Evolutionary conservation across 2,329 filamentous ascomycete species (phyloP).

Genomic region (Trichoderma semiorbis): DNA sequence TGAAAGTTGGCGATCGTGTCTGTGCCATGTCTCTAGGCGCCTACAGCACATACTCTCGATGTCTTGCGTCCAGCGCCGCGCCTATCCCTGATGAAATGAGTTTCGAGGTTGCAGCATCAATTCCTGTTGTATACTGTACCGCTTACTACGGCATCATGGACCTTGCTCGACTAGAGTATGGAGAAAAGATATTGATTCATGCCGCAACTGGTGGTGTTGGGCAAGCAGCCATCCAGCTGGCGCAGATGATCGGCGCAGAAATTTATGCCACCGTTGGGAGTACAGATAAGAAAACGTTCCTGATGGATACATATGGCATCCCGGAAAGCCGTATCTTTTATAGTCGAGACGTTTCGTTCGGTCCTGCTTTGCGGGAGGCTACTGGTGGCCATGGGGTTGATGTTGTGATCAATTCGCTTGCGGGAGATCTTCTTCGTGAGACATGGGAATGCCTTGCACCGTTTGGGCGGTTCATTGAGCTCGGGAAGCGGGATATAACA

Average conservation of each 20-base stretch:
- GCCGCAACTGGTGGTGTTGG: conserved; percentile 38
- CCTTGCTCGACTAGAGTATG: conserved; percentile 35
- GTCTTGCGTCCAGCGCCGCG: conserved; percentile 32
- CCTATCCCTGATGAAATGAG: conserved; percentile 37
- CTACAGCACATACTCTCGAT: conserved; percentile 34
- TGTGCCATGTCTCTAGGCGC: conserved; percentile 45
- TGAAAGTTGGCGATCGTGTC: conserved; percentile 71
- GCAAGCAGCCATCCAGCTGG: conserved; percentile 39
- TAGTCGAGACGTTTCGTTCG: conserved; percentile 27
- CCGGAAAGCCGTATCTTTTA: conserved; percentile 32
- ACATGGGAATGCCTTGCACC: conserved; percentile 43
- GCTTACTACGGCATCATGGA: conserved; percentile 40
- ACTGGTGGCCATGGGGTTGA: conserved; percentile 59
- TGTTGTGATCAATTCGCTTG: conserved; percentile 57
- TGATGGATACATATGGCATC: conserved; percentile 38
- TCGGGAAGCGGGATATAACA: conserved; percentile 38
- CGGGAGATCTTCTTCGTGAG: conserved; percentile 40
- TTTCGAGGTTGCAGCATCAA: conserved; percentile 37
- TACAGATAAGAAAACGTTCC: conserved; percentile 34
- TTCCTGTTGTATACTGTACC: conserved; percentile 41
- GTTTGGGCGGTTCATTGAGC: conserved; percentile 46
- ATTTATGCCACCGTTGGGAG: conserved; percentile 43
- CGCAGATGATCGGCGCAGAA: conserved; percentile 37
- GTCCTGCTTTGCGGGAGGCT: conserved; percentile 18
- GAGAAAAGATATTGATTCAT: conserved; percentile 41